Conservation (phyloP, 2,329 filamentous ascomycete species). For the Cytospora paraplurivora region DNA sequence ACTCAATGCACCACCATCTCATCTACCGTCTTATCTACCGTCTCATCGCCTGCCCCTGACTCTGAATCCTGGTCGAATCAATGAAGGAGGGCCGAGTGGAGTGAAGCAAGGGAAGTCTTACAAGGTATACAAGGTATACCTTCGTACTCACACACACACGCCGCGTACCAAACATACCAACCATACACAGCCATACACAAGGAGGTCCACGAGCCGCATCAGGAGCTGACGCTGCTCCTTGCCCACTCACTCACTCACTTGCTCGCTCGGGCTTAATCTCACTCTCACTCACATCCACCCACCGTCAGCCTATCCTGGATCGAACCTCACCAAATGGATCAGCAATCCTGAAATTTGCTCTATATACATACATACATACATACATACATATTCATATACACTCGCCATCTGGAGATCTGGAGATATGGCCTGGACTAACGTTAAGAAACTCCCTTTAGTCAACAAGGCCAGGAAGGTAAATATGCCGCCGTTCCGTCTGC, state of each 20-base stretch:
- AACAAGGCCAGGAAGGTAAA: slow-evolving; percentile 61
- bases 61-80: slow-evolving; percentile 28
- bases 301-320: neutral
- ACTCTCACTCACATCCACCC: neutral
- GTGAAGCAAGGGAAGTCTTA: slow-evolving; percentile 15
- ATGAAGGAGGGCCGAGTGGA: slow-evolving; percentile 1
- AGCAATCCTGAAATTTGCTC: neutral
- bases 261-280: neutral
- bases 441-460: slow-evolving; percentile 57
- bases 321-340: neutral
- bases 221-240: slow-evolving; percentile 12
- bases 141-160: too few species aligned
- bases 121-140: slow-evolving; percentile 1
- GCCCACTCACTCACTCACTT: slow-evolving; percentile 6
- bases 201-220: neutral
- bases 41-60: neutral
- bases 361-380: neutral
- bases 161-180: too few species aligned
- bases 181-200: neutral
- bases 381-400: neutral
- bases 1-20: neutral
- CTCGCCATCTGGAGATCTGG: neutral
- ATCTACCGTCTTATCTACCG: neutral
- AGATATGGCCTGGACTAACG: slow-evolving; percentile 44
- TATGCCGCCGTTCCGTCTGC: neutral